Conservation (phyloP, 1,139 yeast genomes). For the Wickerhamomyces sp. region DNA sequence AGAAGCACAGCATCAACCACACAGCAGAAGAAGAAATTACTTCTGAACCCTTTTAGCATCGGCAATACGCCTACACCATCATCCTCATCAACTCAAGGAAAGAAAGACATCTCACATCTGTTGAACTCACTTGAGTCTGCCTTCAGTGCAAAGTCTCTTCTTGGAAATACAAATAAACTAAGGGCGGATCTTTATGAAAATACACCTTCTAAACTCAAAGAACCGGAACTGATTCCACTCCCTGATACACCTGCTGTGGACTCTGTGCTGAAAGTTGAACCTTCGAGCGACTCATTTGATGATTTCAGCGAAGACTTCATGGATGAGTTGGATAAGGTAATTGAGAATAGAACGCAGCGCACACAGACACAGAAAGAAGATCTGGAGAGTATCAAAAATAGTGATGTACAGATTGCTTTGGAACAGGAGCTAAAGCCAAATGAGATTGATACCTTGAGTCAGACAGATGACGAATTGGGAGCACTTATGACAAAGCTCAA, state of each 20-base stretch:
- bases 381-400: no score
- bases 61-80: background rate
- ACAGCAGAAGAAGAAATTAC: constrained; percentile 3
- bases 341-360: constrained; percentile 7
- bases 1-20: constrained; percentile 3
- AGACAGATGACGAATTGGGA: no score
- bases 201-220: constrained; percentile 10
- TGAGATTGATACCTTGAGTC: no score
- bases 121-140: constrained; percentile 15
- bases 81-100: background rate
- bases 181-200: background rate
- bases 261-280: constrained; percentile 7
- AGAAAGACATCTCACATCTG: constrained; percentile 15
- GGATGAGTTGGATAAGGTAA: constrained; percentile 17
- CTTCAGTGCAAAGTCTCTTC: constrained; percentile 4
- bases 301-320: constrained; percentile 22
- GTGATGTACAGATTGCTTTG: no score
- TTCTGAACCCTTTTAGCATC: constrained; percentile 6
- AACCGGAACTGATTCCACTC: background rate
- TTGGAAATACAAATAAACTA: background rate
- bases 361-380: background rate
- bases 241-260: background rate
- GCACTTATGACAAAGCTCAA: no score
- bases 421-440: no score
- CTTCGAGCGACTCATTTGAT: constrained; percentile 19